Base-by-base conservation (phyloP, 2,329 filamentous ascomycete species). In the Phaeophleospora eucalypticola region DNA sequence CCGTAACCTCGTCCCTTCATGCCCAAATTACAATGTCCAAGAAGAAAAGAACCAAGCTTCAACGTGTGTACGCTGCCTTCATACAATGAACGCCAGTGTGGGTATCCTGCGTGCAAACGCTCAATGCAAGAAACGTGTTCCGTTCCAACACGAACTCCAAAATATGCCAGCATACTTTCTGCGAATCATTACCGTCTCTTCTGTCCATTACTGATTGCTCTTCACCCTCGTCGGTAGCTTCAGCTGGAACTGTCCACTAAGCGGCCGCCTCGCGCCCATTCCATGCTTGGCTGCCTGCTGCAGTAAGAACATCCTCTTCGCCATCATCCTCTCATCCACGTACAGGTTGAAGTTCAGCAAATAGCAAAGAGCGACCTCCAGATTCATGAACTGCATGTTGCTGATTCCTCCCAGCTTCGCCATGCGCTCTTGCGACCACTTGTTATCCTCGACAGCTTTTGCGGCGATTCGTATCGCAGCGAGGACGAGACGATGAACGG, bases 391-490 rank as follows among this genome's bases (percentile, higher is more conserved):
- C 68, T 97, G 89, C 15, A 75, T 72, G 63, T 87, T 86, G 61
- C 81, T 87, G 14, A 97, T 89, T 15, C 91, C 91, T 35, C 93
- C 91, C 1, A 97, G 90, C 55, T 84, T 86, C 15, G 91, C 84
- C 56, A 96, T 83, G 45, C 89, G 85, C 49, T 78, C 78, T 69
- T 96, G 91, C 7, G 87, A 81, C 70, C 94, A 95, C 58, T 84
- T 87, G 44, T 91, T 77, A 66, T 97, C 91, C 67, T 98, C 91
- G n/a, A 96, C 72, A 0, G 89, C 87, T 71, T 97, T 98, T 80
- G 90, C 93, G 12, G 91, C 89, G 3, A 96, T 87, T 29, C 90
- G 76, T 43, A 96, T 75, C 4, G 86, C 87, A 0, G 89, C 90
- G 14, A 98, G 78, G 24, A 95, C 76, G 6, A 97, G 73, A 2